Evolutionary conservation across 345 rosid genomes (phyloP).

Genomic region (Clarkia xantiana): DNA sequence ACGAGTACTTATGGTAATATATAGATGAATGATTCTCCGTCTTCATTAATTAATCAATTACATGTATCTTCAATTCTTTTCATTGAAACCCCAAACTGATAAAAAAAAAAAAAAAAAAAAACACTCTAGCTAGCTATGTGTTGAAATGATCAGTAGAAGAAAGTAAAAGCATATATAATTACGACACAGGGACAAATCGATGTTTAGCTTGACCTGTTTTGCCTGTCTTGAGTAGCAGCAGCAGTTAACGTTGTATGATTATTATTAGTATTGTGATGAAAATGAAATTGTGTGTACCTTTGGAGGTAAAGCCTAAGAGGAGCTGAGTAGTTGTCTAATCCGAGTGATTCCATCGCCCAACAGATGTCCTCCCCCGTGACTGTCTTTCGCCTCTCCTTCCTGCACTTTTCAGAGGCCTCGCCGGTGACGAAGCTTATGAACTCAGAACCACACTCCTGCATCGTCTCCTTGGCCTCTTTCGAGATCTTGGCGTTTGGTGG

Average conservation of each 20-base stretch:
- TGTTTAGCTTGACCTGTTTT: too few relatives aligned
- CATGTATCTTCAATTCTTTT: too few relatives aligned
- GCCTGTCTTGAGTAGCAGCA: background rate
- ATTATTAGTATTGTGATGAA: too few relatives aligned
- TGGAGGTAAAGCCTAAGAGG: slow-evolving; percentile 38
- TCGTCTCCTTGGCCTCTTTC: slow-evolving; percentile 56
- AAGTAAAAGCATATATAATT: too few relatives aligned
- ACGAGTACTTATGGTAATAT: too few relatives aligned
- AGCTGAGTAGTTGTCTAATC: slow-evolving; percentile 49
- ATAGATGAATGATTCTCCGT: too few relatives aligned
- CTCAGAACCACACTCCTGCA: slow-evolving; percentile 72
- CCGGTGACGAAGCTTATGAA: slow-evolving; percentile 61
- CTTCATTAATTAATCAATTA: too few relatives aligned
- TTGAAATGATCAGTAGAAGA: too few relatives aligned
- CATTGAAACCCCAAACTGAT: too few relatives aligned
- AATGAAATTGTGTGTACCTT: slow-evolving; percentile 44
- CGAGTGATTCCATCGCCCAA: slow-evolving; percentile 52
- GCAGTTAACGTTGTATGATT: background rate
- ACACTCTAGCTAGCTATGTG: too few relatives aligned
- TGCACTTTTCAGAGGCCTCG: slow-evolving; percentile 65
- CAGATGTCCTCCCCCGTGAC: slow-evolving; percentile 64
- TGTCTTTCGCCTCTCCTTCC: slow-evolving; percentile 61
- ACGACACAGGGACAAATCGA: too few relatives aligned
- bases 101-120: too few relatives aligned
- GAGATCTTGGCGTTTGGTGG: slow-evolving; percentile 64